These are phyloP conservation scores for Vachellia collinsii DNA, from an alignment of 306 rosid genomes.

Conservation along the genomic window DNA sequence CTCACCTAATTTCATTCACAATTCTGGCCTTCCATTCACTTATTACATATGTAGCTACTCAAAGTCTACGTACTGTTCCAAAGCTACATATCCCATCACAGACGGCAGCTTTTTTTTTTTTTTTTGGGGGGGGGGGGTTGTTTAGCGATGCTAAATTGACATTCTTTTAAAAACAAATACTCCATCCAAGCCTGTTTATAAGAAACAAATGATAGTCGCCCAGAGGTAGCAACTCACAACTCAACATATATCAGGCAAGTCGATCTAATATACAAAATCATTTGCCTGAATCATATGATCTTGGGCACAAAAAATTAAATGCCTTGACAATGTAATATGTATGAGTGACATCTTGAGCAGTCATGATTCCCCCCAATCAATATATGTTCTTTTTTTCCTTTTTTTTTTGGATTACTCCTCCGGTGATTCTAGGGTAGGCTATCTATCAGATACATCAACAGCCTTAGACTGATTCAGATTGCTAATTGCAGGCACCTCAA, in stretches of 20 bases:
- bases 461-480: no score
- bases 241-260: no score
- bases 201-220: background rate
- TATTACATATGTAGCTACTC: no score
- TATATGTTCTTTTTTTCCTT: no score
- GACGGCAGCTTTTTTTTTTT: background rate
- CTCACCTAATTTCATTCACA: background rate
- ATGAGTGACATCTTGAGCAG: background rate
- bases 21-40: background rate
- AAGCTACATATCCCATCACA: background rate
- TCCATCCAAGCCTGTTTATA: background rate
- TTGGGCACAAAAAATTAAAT: background rate
- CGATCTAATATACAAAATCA: background rate
- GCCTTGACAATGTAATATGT: background rate
- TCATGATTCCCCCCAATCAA: background rate
- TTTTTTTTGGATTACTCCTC: no score
- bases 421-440: no score
- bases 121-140: background rate
- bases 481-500: no score
- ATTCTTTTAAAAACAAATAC: background rate
- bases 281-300: background rate
- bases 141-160: background rate
- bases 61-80: background rate
- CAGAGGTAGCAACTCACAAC: background rate
- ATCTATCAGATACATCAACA: no score